Evolutionary conservation across 2,329 filamentous ascomycete genomes (phyloP).

Genomic region (Pyrenophora graminea): DNA sequence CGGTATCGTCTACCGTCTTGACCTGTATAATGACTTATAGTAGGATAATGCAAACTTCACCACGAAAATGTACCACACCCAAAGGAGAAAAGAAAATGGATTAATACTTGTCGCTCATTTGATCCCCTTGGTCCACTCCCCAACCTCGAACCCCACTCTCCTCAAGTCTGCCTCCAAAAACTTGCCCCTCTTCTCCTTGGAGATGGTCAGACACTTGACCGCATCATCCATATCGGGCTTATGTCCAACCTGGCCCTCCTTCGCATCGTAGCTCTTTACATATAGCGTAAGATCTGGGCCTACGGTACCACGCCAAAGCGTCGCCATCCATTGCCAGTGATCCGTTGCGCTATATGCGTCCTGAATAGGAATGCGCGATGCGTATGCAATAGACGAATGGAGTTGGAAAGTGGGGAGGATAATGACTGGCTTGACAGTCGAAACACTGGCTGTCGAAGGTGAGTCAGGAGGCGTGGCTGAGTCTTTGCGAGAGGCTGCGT

Average conservation of each 20-base stretch:
- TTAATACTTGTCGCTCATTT: neutral
- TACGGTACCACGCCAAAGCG: constrained; percentile 84
- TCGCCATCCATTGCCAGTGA: constrained; percentile 98
- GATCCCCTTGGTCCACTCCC: constrained; percentile 69
- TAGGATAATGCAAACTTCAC: neutral
- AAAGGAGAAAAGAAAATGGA: constrained; percentile 1
- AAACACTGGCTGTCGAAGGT: constrained; percentile 4
- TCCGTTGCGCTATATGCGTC: constrained; percentile 82
- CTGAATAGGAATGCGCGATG: constrained; percentile 71
- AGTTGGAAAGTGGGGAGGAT: constrained; percentile 81
- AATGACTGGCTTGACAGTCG: constrained; percentile 65
- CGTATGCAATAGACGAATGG: constrained; percentile 75
- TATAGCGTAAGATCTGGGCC: constrained; percentile 81
- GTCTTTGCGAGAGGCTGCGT: constrained; percentile 19
- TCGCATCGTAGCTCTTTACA: constrained; percentile 50
- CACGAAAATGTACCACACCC: neutral
- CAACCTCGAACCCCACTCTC: constrained; percentile 82
- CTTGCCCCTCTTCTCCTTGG: constrained; percentile 36
- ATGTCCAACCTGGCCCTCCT: constrained; percentile 33
- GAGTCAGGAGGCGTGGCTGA: constrained; percentile 20
- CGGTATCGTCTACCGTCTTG: neutral
- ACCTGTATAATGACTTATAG: neutral
- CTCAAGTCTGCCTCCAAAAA: constrained; percentile 62
- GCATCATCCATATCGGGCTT: constrained; percentile 50
- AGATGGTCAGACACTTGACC: constrained; percentile 47